phyloP scores from a whole-genome alignment of 2,329 filamentous ascomycete species.

The Pseudopithomyces chartarum region DNA sequence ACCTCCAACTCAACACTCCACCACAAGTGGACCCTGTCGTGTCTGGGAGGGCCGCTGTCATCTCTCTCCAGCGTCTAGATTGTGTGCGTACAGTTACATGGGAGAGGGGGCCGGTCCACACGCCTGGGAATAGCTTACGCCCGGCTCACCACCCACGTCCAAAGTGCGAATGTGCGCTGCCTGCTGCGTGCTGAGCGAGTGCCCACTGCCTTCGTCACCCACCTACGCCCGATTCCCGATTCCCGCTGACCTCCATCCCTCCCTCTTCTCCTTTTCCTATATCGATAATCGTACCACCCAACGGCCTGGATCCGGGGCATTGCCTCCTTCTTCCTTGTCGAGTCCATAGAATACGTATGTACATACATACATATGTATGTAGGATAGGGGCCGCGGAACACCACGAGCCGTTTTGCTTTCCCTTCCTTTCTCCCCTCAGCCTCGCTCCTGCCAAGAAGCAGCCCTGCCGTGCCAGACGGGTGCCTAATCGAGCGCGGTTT shows the following conservation, averaged over 20 bases:
- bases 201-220: too few relatives aligned
- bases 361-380: too few relatives aligned
- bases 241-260: conserved; percentile 5
- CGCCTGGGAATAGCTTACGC: too few relatives aligned
- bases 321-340: conserved; percentile 13
- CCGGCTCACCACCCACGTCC: too few relatives aligned
- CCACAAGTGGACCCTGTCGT: background rate
- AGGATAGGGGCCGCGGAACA: conserved; percentile 15
- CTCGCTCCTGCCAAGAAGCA: background rate
- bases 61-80: background rate
- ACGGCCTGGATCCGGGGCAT: conserved; percentile 16
- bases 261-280: conserved; percentile 10
- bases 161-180: too few relatives aligned
- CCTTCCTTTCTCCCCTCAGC: background rate
- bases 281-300: conserved; percentile 11
- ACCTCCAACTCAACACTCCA: background rate
- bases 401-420: background rate
- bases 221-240: too few relatives aligned
- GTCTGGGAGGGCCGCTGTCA: background rate
- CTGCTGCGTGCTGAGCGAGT: too few relatives aligned
- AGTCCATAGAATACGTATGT: background rate
- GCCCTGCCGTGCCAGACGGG: background rate
- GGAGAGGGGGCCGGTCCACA: too few relatives aligned
- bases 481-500: conserved; percentile 5
- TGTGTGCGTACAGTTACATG: too few relatives aligned